A percentile compares a stretch with the other conserved stretches of the same genome.
Evolutionary conservation across 2,329 filamentous ascomycete genomes (phyloP).

Genomic region (Botrytis cinerea): DNA sequence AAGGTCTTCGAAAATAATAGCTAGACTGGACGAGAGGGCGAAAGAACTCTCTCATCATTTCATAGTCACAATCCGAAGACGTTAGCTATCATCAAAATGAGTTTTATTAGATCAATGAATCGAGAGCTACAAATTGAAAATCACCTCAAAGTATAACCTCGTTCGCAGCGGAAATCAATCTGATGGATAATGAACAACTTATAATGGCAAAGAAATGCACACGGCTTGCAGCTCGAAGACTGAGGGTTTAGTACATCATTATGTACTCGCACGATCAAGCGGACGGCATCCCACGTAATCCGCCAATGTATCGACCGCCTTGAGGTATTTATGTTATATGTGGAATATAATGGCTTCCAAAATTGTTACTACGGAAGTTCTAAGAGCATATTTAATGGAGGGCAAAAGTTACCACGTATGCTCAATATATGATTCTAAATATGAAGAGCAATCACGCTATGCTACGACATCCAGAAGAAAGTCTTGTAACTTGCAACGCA

Average conservation of each 20-base stretch:
- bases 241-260: not conserved
- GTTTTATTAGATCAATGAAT: not conserved
- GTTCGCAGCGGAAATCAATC: not conserved
- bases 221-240: not conserved
- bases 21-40: not conserved
- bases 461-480: not conserved
- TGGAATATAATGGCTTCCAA: not conserved
- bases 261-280: not conserved
- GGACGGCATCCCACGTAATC: not conserved
- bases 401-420: not conserved
- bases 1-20: not conserved
- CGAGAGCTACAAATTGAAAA: not conserved
- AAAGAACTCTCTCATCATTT: not conserved
- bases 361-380: not conserved
- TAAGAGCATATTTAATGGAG: rapidly evolving
- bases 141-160: not conserved
- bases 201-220: not conserved
- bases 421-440: too few species aligned
- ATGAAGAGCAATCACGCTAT: not conserved
- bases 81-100: not conserved
- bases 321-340: not conserved
- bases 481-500: not conserved
- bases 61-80: not conserved
- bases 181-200: not conserved
- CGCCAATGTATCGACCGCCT: too few species aligned